Evolutionary conservation across 192 early-diverging fungal genomes (phyloP), one percentile per base, ranked within the genome.

Genomic region (Globomyces pollinis-pini): DNA sequence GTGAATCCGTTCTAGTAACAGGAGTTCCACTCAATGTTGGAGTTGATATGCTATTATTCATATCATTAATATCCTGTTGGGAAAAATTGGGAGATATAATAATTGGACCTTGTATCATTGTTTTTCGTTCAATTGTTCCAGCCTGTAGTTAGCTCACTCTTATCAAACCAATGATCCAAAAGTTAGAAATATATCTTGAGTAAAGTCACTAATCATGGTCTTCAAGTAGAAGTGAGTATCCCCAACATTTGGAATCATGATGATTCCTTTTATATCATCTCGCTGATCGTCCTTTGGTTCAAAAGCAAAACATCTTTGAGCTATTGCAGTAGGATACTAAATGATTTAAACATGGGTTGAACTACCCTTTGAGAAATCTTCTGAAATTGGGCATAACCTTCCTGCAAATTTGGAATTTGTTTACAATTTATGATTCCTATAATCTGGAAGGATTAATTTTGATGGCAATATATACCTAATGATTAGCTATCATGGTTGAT

Each of bases 401-500:
- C 71, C 5, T 63, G 64, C 39, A 90, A 71, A 50, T 79, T 70
- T 35, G 61, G 60, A 35, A 76, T 70, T 28, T 84, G 71, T 73
- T 81, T 72, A 56, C 88, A 90, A 66, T 90, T 79, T n/a, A n/a
- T n/a, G n/a, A 78, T 87, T 88, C 35, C n/a, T n/a, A n/a, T n/a
- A n/a, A n/a, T n/a, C n/a, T n/a, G n/a, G n/a, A n/a, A n/a, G n/a
- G 89, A 86, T 41, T 87, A 87, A 65, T 89, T 84, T 31, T 88
- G 86, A 84, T 88, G 39, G 0, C 12, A 16, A 38, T 7, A 5
- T 9, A 64, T 15, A 31, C 11, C 13, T 36, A 21, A 18, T 41
- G n/a, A n/a, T n/a, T n/a, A n/a, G n/a, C n/a, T n/a, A n/a, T n/a
- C 50, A 51, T 52, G 18, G 24, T 47, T 21, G 16, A 29, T 55